Evolutionary conservation across 2,329 filamentous ascomycete species (phyloP).

Genomic region (Thielaviopsis punctulata): DNA sequence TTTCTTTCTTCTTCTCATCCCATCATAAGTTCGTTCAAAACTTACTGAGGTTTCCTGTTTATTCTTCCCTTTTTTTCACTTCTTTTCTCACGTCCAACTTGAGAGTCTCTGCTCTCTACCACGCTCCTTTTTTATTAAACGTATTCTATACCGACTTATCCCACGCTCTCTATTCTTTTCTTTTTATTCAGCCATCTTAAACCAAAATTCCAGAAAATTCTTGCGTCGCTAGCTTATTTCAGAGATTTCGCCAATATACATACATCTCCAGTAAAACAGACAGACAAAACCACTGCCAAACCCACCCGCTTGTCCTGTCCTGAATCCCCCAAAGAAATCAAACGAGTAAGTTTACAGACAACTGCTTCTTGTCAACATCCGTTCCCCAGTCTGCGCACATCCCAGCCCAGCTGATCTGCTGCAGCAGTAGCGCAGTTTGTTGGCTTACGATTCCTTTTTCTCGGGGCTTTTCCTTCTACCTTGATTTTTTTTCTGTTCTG

Average conservation of each 20-base stretch:
- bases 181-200: background rate
- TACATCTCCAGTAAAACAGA: background rate
- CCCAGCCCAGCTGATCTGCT: background rate
- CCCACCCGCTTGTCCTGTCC: too few species aligned
- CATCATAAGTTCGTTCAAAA: constrained; percentile 5
- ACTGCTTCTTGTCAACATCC: too few species aligned
- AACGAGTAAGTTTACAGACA: background rate
- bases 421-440: background rate
- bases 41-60: constrained; percentile 4
- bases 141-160: background rate
- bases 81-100: constrained; percentile 7
- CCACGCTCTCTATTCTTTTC: background rate
- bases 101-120: constrained; percentile 11
- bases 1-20: constrained; percentile 4
- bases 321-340: too few species aligned
- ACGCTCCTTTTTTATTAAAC: constrained; percentile 9
- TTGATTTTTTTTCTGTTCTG: background rate
- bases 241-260: background rate
- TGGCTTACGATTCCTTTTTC: background rate
- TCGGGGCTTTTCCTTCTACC: background rate
- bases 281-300: background rate
- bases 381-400: background rate
- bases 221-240: too few species aligned
- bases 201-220: background rate
- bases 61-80: background rate